phyloP scores from a whole-genome alignment of 2,329 filamentous ascomycete species.

The Pseudogymnoascus sp. region DNA sequence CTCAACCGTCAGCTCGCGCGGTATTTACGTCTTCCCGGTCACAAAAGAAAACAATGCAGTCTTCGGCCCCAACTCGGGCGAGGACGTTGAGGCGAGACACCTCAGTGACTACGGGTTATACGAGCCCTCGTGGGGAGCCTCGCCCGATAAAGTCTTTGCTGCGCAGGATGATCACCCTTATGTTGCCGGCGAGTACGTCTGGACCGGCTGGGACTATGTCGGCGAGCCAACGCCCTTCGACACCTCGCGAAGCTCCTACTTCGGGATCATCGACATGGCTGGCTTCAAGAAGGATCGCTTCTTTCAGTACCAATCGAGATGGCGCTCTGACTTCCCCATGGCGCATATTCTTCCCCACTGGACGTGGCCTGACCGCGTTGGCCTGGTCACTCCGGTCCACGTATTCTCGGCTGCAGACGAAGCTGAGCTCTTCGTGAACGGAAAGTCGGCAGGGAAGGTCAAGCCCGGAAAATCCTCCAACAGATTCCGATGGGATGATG shows the following conservation, averaged over 20 bases:
- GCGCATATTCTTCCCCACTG: slow-evolving; percentile 50
- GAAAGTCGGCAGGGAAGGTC: slow-evolving; percentile 36
- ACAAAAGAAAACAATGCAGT: slow-evolving; percentile 31
- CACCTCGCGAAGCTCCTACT: slow-evolving; percentile 43
- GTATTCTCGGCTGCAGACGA: slow-evolving; percentile 45
- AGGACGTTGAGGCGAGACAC: slow-evolving; percentile 29
- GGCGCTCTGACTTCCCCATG: slow-evolving; percentile 39
- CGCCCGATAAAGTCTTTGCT: slow-evolving; percentile 46
- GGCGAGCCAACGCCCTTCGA: slow-evolving; percentile 45
- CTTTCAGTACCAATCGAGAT: slow-evolving; percentile 47
- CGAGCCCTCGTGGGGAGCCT: slow-evolving; percentile 37
- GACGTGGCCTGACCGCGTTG: slow-evolving; percentile 43
- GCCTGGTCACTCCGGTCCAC: slow-evolving; percentile 44
- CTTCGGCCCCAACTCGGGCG: slow-evolving; percentile 33
- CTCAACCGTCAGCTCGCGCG: slow-evolving; percentile 41
- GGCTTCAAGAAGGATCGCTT: slow-evolving; percentile 50
- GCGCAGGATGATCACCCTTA: slow-evolving; percentile 40
- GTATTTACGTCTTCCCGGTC: slow-evolving; percentile 46
- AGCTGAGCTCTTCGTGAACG: slow-evolving; percentile 48
- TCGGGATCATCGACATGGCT: slow-evolving; percentile 48
- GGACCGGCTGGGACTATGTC: slow-evolving; percentile 44
- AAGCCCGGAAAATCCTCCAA: slow-evolving; percentile 33
- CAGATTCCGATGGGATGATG: slow-evolving; percentile 46
- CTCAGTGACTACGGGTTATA: slow-evolving; percentile 48
- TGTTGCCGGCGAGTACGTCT: slow-evolving; percentile 47